phyloP scores from a whole-genome alignment of 192 early-diverging fungal species.

The Allomyces arbusculus region DNA sequence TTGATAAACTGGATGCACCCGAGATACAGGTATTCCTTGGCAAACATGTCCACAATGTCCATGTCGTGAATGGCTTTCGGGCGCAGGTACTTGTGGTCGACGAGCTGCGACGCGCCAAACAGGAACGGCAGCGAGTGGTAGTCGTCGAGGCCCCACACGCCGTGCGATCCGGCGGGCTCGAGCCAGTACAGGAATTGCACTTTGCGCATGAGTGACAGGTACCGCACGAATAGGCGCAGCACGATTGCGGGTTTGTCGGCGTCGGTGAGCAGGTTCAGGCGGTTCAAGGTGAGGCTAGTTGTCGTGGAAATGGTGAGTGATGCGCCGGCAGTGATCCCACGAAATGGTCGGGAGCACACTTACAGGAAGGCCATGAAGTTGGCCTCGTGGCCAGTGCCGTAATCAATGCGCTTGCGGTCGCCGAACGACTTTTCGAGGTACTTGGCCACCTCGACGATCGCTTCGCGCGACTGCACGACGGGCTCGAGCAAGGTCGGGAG shows the following conservation, averaged over 20 bases:
- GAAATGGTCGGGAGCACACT: slow-evolving; percentile 2
- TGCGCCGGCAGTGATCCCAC: too few relatives aligned
- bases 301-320: too few relatives aligned
- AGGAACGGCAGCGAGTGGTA: slow-evolving; percentile 92
- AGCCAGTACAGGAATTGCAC: slow-evolving; percentile 84
- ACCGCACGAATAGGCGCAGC: slow-evolving; percentile 55
- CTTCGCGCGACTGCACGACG: slow-evolving; percentile 6
- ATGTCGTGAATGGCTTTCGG: slow-evolving; percentile 86
- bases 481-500: not conserved
- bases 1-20: slow-evolving; percentile 86
- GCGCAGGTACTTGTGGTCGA: slow-evolving; percentile 68
- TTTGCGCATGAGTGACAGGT: slow-evolving; percentile 71
- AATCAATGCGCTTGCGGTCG: slow-evolving; percentile 81
- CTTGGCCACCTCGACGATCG: slow-evolving; percentile 36
- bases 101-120: slow-evolving; percentile 74
- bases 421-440: slow-evolving; percentile 79
- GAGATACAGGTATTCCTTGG: slow-evolving; percentile 87
- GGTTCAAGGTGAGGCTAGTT: slow-evolving; percentile 49
- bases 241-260: slow-evolving; percentile 58
- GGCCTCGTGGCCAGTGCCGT: slow-evolving; percentile 91
- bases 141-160: slow-evolving; percentile 98
- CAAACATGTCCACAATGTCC: slow-evolving; percentile 74
- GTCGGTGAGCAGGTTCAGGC: slow-evolving; percentile 40
- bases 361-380: slow-evolving; percentile 73
- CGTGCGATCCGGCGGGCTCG: slow-evolving; percentile 92